These are phyloP conservation scores for Carex pumila DNA, from an alignment of 176 grass and related monocot genomes.

Conservation along the genomic window DNA sequence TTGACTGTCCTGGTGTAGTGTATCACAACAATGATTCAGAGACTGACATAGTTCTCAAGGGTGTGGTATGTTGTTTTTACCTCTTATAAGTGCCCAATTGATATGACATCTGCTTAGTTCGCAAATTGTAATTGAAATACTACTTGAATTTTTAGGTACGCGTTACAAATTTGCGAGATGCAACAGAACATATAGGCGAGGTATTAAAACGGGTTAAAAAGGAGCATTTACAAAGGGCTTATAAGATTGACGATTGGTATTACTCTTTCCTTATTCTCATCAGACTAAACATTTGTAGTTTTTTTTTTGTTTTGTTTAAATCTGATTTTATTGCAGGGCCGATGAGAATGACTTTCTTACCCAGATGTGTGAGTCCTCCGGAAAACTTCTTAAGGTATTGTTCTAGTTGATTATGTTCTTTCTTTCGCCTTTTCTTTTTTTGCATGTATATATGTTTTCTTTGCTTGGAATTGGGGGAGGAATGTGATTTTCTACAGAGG, in stretches of 20 bases:
- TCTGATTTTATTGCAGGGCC: slow-evolving; percentile 40
- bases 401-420: not conserved
- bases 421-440: not conserved
- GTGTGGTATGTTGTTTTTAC: slow-evolving; percentile 65
- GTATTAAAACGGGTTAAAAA: slow-evolving; percentile 90
- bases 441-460: not conserved
- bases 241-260: slow-evolving; percentile 91
- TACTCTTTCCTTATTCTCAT: not conserved
- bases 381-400: slow-evolving; percentile 88
- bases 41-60: slow-evolving; percentile 98
- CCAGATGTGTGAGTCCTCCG: slow-evolving; percentile 60
- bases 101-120: not conserved
- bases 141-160: slow-evolving; percentile 46
- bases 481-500: not conserved
- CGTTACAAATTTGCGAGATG: slow-evolving; percentile 92
- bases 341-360: slow-evolving; percentile 89
- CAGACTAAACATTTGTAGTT: not conserved
- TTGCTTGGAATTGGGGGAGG: not conserved
- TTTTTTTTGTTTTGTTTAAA: not conserved
- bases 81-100: not conserved
- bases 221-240: slow-evolving; percentile 87
- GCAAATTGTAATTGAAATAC: not conserved
- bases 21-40: slow-evolving; percentile 96
- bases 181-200: slow-evolving; percentile 92
- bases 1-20: slow-evolving; percentile 93